Percentiles rank a stretch among this genome's conserved stretches.
phyloP scores from a whole-genome alignment of 441 rosid genomes.

The Iberis amara region DNA sequence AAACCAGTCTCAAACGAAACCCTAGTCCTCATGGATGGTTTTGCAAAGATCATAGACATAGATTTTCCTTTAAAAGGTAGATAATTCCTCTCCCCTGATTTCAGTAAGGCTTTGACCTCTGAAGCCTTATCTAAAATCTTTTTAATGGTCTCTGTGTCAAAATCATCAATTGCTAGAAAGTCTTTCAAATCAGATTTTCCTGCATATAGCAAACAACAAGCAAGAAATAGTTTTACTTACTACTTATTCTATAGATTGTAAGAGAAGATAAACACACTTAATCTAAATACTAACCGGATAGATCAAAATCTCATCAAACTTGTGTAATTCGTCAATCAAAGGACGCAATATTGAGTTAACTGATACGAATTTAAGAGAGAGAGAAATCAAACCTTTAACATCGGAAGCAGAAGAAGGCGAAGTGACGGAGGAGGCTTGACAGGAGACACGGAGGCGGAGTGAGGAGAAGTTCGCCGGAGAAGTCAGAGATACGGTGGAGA shows the following conservation, averaged over 20 bases:
- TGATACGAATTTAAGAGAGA: no score
- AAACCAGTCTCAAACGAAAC: conserved; percentile 97
- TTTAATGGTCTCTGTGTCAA: conserved; percentile 73
- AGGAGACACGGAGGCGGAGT: conserved; percentile 45
- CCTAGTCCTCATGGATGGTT: conserved; percentile 95
- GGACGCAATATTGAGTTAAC: no score
- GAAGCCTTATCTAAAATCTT: conserved; percentile 65
- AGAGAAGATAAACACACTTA: no score
- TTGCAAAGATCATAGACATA: conserved; percentile 96
- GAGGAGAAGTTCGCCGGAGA: conserved; percentile 32
- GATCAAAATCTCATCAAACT: no score
- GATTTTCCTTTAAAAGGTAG: conserved; percentile 88
- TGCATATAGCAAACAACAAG: conserved; percentile 22
- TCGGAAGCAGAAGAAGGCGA: conserved; percentile 43
- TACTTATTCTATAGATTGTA: background rate
- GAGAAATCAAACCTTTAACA: conserved; percentile 37
- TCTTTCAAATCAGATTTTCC: conserved; percentile 50
- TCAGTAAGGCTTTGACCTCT: conserved; percentile 72
- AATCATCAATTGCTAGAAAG: conserved; percentile 79
- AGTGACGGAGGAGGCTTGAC: conserved; percentile 58
- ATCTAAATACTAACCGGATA: no score
- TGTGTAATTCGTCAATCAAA: no score
- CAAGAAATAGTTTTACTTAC: background rate
- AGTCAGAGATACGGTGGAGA: conserved; percentile 34
- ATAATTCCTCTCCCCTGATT: conserved; percentile 77